These are phyloP conservation scores for Neonectria sp. DNA, from an alignment of 2,329 filamentous ascomycete species.

Conservation along the genomic window DNA sequence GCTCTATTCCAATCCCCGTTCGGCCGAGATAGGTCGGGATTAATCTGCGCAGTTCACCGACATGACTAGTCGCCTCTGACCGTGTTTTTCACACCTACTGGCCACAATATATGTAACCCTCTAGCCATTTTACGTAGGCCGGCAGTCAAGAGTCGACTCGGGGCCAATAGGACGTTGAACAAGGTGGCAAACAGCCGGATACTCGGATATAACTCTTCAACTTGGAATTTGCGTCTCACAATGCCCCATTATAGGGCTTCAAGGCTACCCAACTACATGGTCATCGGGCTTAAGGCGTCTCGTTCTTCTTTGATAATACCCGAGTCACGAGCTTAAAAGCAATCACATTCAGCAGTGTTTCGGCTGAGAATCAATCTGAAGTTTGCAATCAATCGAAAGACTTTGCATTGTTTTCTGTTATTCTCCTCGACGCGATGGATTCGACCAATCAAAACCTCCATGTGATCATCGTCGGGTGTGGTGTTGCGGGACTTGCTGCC, in stretches of 20 bases:
- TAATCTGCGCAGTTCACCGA: background rate
- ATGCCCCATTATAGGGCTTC: too few species aligned
- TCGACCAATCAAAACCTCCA: slow-evolving; percentile 16
- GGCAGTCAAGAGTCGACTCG: background rate
- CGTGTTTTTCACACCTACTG: background rate
- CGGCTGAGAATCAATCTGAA: background rate
- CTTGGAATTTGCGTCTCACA: too few species aligned
- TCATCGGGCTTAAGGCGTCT: background rate
- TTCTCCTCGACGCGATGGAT: background rate
- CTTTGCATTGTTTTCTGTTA: background rate
- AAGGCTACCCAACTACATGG: background rate
- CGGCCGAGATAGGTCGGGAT: background rate
- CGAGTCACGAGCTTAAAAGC: background rate
- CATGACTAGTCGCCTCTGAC: background rate
- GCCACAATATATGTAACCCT: background rate
- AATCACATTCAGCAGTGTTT: too few species aligned
- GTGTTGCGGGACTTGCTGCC: slow-evolving; percentile 20
- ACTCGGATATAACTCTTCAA: too few species aligned
- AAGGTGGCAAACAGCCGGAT: too few species aligned
- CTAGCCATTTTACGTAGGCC: background rate
- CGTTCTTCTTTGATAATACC: background rate
- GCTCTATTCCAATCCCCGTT: background rate
- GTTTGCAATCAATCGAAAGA: too few species aligned
- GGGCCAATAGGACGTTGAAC: background rate
- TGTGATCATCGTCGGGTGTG: slow-evolving; percentile 21